Conservation (phyloP, 1,284 basidiomycete genomes). For the Ganoderma meredithae region DNA sequence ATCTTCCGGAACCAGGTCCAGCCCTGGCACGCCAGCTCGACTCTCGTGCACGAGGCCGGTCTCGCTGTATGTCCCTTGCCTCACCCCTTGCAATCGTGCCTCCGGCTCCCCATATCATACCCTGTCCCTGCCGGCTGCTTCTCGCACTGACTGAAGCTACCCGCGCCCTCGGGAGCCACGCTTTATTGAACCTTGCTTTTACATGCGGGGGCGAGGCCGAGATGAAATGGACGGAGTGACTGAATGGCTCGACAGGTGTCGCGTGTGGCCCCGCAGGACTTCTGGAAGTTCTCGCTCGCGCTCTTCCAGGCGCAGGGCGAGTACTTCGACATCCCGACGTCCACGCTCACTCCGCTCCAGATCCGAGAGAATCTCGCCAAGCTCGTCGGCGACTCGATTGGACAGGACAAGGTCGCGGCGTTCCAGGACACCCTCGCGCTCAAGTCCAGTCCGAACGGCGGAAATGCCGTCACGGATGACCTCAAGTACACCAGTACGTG, state of each 20-base stretch:
- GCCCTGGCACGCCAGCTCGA: constrained; percentile 83
- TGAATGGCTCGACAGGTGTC: constrained; percentile 52
- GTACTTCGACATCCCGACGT: constrained; percentile 82
- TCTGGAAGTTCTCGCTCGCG: constrained; percentile 80
- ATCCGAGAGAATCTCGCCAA: constrained; percentile 78
- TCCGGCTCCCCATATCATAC: not conserved
- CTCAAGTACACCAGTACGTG: constrained; percentile 83
- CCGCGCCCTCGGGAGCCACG: not conserved
- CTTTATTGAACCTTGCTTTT: not conserved
- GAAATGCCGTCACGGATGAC: constrained; percentile 80
- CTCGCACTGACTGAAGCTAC: not conserved
- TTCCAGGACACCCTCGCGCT: constrained; percentile 72
- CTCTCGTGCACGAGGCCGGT: constrained; percentile 82
- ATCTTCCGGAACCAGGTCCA: constrained; percentile 87
- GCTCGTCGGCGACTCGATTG: constrained; percentile 61
- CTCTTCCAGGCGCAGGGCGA: constrained; percentile 80
- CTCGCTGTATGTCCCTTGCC: constrained; percentile 66
- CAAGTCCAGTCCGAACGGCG: constrained; percentile 76
- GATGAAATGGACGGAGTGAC: not conserved
- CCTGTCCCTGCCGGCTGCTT: not conserved
- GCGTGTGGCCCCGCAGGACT: constrained; percentile 74
- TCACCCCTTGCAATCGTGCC: not conserved
- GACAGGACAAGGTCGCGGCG: constrained; percentile 51
- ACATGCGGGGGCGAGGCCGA: not conserved
- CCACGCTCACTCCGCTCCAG: constrained; percentile 74